Base-by-base conservation (phyloP, 352 stramenopile genomes). In the Phytophthora ramorum region DNA sequence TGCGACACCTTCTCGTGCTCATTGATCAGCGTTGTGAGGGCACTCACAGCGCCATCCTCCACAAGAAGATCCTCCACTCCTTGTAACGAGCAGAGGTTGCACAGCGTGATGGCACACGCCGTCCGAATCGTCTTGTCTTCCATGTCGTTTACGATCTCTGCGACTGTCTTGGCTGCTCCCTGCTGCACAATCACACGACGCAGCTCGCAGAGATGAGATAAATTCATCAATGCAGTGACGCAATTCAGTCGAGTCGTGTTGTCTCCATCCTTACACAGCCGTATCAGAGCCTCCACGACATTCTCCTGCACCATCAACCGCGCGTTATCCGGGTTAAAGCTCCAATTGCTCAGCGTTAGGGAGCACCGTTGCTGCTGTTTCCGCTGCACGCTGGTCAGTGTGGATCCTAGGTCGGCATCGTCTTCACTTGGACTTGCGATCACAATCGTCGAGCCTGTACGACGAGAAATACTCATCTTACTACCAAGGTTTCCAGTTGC, bases 281-380 rank as follows among this genome's bases (percentile, higher is more conserved):
- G 64, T 26, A 97, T 89, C 3, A 96, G 66, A 9, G 90, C 89
- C 26, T 96, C 76, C 6, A 97, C 89, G 1, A 93, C 91, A 40
- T 93, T 91, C 63, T 97, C 91, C 46, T 96, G 64, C 4, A 95
- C 89, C 79, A 97, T 95, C 8, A 94, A 71, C 40, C 80, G 57
- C 14, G 88, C 91, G 57, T 97, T 97, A 1, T 87, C 84, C 0
- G 83, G 78, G 52, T 96, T 95, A 19, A 80, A 87, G 67, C 87
- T 96, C 91, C 91, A 97, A 48, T 95, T 92, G 32, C 89, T 93
- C 9, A 97, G 71, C 20, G 89, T 97, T 14, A 90, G 75, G 0
- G 89, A 87, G 54, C 91, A 97, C 7, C 85, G 75, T 30, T 95
- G 84, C 2, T 79, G 63, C 40, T 87, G 79, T 9, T 82, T 67